Conservation (phyloP, 805 yeast genomes). For the Kodamaea nitidulidarum region DNA sequence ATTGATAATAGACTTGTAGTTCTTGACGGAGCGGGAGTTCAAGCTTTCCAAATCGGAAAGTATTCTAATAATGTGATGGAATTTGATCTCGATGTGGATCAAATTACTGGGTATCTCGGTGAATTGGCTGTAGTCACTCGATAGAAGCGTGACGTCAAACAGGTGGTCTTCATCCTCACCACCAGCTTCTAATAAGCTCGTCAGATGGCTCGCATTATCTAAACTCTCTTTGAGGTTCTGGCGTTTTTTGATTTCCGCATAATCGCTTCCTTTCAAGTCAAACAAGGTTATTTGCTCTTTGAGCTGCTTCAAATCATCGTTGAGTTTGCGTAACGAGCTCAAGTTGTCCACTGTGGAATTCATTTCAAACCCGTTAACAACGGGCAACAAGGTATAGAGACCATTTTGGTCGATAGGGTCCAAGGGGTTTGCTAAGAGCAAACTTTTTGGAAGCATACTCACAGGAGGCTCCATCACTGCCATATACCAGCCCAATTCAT, state of each 20-base stretch:
- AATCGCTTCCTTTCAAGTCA: constrained; percentile 22
- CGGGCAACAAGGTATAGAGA: constrained; percentile 46
- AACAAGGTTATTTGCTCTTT: constrained; percentile 30
- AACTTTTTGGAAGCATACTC: constrained; percentile 43
- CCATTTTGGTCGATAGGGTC: constrained; percentile 54
- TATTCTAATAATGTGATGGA: constrained; percentile 30
- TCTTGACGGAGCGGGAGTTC: constrained; percentile 35
- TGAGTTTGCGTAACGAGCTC: constrained; percentile 28
- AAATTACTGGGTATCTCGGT: constrained; percentile 29
- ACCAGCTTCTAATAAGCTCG: constrained; percentile 1
- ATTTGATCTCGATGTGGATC: constrained; percentile 31
- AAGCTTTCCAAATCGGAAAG: constrained; percentile 34
- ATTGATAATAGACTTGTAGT: constrained; percentile 36
- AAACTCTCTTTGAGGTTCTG: background rate
- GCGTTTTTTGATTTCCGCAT: constrained; percentile 7
- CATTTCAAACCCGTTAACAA: constrained; percentile 36
- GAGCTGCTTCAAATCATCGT: constrained; percentile 32
- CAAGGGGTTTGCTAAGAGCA: constrained; percentile 46
- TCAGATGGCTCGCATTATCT: constrained; percentile 5
- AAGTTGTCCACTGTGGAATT: constrained; percentile 27
- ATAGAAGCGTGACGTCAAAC: background rate
- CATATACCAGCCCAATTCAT: constrained; percentile 48
- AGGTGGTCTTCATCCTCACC: constrained; percentile 4
- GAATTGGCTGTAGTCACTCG: constrained; percentile 14
- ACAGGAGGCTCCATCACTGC: constrained; percentile 46